Evolutionary conservation across 2,329 filamentous ascomycete genomes (phyloP), one percentile per base, ranked within the genome.

Genomic region (Calonectria hongkongensis): DNA sequence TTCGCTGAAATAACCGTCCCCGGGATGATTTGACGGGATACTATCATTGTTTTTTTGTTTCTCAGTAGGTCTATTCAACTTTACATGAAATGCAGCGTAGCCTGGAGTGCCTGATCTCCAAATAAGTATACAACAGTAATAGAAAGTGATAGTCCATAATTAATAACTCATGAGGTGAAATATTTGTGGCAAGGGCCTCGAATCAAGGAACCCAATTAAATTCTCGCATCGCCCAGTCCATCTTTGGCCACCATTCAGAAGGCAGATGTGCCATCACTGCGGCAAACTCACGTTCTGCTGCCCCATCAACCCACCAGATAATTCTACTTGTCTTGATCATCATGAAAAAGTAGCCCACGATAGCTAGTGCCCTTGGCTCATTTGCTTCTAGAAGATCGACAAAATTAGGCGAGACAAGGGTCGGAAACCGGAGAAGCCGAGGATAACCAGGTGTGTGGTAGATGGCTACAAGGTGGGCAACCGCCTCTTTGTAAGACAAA

Each of bases 281-380:
- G 13, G 60, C 51, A 60, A 73, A 73, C 21, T 73, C 71, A 2
- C 47, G 50, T 18, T 69, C 71, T 7, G 66, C 66, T 2, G 66
- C 33, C 25, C 66, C 66, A 15, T 72, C 66, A n/a, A 73, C 66
- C 71, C 71, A 73, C 71, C 71, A 73, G 1, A 70, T 25, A 25
- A 73, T n/a, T n/a, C 36, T 41, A 4, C 25, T 47, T 0, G 50
- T 50, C 21, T 73, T 43, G 28, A 73, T n/a, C 33, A 73, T 15
- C 71, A 73, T 56, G 30, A 73, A 73, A 25, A 73, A 73, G 15
- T 73, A 73, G 3, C 71, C 71, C 5, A 41, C 41, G 10, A 73
- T 70, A 2, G 50, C 62, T 1, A 73, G 62, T 3, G 71, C 54
- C 28, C 71, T 54, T 1, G 71, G 71, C 2, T 70, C 71, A 13